These are phyloP conservation scores for Miscanthus lutarioriparius DNA, from an alignment of 176 grass and related monocot genomes.

Conservation along the genomic window DNA sequence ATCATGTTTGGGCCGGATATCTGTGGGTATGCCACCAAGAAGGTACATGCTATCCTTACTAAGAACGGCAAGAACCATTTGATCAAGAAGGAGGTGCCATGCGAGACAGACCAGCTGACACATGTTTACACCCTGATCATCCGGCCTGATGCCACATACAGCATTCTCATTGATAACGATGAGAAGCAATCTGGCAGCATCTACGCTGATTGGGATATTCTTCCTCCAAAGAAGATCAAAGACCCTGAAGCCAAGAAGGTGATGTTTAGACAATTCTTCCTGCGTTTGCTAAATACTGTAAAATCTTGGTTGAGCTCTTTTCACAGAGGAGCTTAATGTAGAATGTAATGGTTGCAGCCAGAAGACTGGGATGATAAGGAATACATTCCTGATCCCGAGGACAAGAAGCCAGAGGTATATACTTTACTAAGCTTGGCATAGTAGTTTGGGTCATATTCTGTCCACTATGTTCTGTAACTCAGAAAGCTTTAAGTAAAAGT, in stretches of 20 bases:
- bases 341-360: conserved; percentile 49
- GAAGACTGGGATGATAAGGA: conserved; percentile 98
- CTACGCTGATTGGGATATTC: conserved; percentile 87
- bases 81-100: conserved; percentile 89
- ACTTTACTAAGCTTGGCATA: neutral
- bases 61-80: conserved; percentile 77
- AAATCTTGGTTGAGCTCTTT: neutral
- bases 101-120: conserved; percentile 77
- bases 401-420: conserved; percentile 82
- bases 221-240: conserved; percentile 77
- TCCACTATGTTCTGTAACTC: neutral
- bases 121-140: conserved; percentile 89
- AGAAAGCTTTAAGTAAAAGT: neutral
- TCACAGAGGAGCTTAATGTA: neutral
- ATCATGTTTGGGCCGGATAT: conserved; percentile 98
- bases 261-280: neutral
- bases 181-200: conserved; percentile 85
- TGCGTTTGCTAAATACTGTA: neutral
- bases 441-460: neutral
- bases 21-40: conserved; percentile 92
- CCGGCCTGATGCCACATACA: conserved; percentile 81
- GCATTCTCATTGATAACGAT: conserved; percentile 76
- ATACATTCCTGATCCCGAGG: conserved; percentile 87
- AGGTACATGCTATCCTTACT: conserved; percentile 74
- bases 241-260: conserved; percentile 90